Evolutionary conservation across 2,329 filamentous ascomycete species (phyloP).

Genomic region (Diaporthe destruens): DNA sequence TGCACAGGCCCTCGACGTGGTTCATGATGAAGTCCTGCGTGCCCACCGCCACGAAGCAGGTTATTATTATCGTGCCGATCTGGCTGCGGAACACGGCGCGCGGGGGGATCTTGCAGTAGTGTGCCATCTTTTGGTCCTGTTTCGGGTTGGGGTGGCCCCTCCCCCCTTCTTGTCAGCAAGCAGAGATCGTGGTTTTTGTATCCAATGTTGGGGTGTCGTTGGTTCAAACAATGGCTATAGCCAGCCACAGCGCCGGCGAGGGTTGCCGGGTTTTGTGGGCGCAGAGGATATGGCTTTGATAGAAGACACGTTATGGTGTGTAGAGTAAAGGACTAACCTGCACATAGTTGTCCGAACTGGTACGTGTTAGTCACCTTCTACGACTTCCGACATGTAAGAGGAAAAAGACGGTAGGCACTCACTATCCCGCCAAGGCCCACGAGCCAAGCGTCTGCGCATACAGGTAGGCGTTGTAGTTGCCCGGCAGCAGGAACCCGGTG

Average conservation of each 20-base stretch:
- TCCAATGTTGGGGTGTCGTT: too few relatives aligned
- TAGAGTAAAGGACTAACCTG: not conserved
- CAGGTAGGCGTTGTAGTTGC: slow-evolving; percentile 54
- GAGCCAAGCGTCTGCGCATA: slow-evolving; percentile 56
- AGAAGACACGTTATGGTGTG: too few relatives aligned
- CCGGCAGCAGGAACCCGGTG: slow-evolving; percentile 54
- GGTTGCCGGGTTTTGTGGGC: too few relatives aligned
- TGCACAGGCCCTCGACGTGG: slow-evolving; percentile 52
- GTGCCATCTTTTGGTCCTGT: slow-evolving; percentile 56
- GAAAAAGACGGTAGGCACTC: not conserved
- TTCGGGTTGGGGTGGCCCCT: slow-evolving; percentile 42
- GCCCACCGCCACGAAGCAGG: slow-evolving; percentile 55
- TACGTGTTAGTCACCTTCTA: not conserved
- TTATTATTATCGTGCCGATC: slow-evolving; percentile 59
- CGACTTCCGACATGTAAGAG: not conserved
- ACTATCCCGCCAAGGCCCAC: slow-evolving; percentile 57
- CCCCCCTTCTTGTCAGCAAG: not conserved
- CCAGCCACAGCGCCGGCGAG: too few relatives aligned
- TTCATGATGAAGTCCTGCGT: slow-evolving; percentile 58
- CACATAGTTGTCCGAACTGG: slow-evolving; percentile 52
- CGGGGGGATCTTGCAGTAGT: slow-evolving; percentile 58
- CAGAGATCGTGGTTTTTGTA: too few relatives aligned
- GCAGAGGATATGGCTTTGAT: too few relatives aligned
- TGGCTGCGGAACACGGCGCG: slow-evolving; percentile 56
- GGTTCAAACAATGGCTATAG: too few relatives aligned